phyloP scores from a whole-genome alignment of 2,329 filamentous ascomycete genomes.

The Alternaria brassicae region DNA sequence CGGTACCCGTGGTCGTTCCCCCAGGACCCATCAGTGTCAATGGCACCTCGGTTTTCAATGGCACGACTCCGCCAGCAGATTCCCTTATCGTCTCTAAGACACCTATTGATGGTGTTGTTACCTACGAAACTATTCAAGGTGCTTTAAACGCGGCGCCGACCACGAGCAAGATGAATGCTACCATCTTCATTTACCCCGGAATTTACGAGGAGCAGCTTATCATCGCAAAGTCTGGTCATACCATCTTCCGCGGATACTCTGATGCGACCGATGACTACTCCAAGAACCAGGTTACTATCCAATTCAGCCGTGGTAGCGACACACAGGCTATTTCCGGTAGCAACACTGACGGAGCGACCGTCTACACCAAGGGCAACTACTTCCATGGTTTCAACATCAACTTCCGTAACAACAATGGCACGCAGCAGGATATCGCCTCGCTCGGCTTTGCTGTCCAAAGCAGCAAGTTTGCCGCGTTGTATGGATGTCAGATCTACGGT shows the following conservation, averaged over 20 bases:
- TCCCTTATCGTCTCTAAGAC: constrained; percentile 51
- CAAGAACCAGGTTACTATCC: constrained; percentile 49
- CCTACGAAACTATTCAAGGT: constrained; percentile 49
- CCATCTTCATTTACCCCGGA: constrained; percentile 53
- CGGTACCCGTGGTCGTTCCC: constrained; percentile 15
- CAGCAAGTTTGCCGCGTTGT: constrained; percentile 52
- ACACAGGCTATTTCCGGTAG: constrained; percentile 46
- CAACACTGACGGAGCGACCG: constrained; percentile 51
- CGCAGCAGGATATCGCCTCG: constrained; percentile 48
- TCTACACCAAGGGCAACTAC: constrained; percentile 52
- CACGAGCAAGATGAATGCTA: constrained; percentile 48
- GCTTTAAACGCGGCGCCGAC: constrained; percentile 47
- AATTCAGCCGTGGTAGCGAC: constrained; percentile 47
- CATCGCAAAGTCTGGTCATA: constrained; percentile 49
- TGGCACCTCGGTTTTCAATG: constrained; percentile 38
- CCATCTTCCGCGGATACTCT: constrained; percentile 52
- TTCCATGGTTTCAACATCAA: constrained; percentile 53
- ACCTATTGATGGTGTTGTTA: constrained; percentile 44
- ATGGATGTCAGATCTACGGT: constrained; percentile 49
- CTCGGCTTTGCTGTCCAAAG: constrained; percentile 53
- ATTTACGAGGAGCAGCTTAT: constrained; percentile 51
- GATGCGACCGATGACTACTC: constrained; percentile 48
- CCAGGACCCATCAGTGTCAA: constrained; percentile 34
- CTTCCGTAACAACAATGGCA: constrained; percentile 51
- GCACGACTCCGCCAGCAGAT: constrained; percentile 46